Evolutionary conservation across 2,329 filamentous ascomycete genomes (phyloP).

Genomic region (Aspergillus neotritici): DNA sequence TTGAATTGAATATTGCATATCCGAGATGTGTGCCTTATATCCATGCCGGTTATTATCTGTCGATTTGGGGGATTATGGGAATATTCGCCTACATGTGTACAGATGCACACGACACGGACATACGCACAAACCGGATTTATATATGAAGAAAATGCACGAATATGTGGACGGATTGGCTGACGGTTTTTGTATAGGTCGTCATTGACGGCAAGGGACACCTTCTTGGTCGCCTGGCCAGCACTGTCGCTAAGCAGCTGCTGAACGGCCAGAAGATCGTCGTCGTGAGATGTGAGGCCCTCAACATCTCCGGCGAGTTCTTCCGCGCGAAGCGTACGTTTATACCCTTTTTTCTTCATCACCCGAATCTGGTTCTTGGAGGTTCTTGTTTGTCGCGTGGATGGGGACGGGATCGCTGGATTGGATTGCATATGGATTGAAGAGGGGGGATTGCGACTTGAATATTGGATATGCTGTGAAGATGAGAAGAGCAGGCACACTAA

Average conservation of each 20-base stretch:
- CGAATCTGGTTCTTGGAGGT: slow-evolving; percentile 13
- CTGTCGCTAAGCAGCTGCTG: slow-evolving; percentile 97
- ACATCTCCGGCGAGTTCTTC: slow-evolving; percentile 99
- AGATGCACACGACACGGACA: no score
- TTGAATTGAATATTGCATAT: slow-evolving; percentile 7
- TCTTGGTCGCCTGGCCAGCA: slow-evolving; percentile 96
- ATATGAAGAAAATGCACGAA: no score
- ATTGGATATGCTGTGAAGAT: slow-evolving; percentile 1
- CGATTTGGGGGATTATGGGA: no score
- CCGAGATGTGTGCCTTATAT: background rate
- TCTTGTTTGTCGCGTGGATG: slow-evolving; percentile 1
- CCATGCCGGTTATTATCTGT: no score
- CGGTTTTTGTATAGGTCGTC: slow-evolving; percentile 65
- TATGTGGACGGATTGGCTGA: slow-evolving; percentile 19
- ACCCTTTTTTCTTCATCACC: slow-evolving; percentile 20
- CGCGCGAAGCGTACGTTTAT: slow-evolving; percentile 95
- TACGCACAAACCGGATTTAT: no score
- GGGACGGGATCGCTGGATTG: background rate
- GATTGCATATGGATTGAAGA: slow-evolving; percentile 5
- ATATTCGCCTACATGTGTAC: no score
- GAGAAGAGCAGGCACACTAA: no score
- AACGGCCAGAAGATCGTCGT: slow-evolving; percentile 99
- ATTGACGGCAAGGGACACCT: slow-evolving; percentile 99
- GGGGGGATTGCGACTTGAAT: slow-evolving; percentile 5
- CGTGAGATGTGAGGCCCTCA: slow-evolving; percentile 97